phyloP scores from a whole-genome alignment of 2,329 filamentous ascomycete genomes.

The Calonectria pseudoturangicola region DNA sequence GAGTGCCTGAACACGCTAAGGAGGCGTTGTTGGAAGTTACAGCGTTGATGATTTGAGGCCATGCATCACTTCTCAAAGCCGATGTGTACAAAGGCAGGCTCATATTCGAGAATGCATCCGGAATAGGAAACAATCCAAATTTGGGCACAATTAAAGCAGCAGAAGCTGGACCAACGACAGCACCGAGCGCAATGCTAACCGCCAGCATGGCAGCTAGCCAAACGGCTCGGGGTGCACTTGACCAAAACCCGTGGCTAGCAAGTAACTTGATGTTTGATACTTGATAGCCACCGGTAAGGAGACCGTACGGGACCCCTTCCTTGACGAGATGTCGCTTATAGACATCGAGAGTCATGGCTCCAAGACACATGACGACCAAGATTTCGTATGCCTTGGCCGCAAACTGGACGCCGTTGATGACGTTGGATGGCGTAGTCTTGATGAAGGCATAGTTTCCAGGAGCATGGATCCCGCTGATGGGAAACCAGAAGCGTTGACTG shows the following conservation, averaged over 20 bases:
- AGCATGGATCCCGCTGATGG: conserved; percentile 1
- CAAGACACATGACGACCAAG: conserved; percentile 3
- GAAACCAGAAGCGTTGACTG: not conserved
- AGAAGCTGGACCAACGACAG: not conserved
- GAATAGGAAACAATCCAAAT: not conserved
- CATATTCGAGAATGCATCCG: conserved; percentile 6
- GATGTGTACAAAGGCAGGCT: not conserved
- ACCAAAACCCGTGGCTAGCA: not conserved
- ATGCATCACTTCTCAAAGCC: accelerated
- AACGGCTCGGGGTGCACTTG: not conserved
- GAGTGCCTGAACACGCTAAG: not conserved
- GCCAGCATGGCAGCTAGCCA: not conserved
- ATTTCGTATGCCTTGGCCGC: conserved; percentile 20
- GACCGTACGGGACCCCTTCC: conserved; percentile 14
- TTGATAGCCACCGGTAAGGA: conserved; percentile 5
- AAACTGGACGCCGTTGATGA: conserved; percentile 13
- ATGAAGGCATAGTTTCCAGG: not conserved
- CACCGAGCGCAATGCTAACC: not conserved
- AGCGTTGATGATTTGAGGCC: not conserved
- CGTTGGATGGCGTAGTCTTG: not conserved
- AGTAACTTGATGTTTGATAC: conserved; percentile 14
- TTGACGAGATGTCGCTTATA: conserved; percentile 12
- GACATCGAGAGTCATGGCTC: conserved; percentile 15
- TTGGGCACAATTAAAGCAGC: not conserved
- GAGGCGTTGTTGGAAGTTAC: not conserved